Conservation (phyloP, 495 filamentous ascomycete species). For the Physcia stellaris region DNA sequence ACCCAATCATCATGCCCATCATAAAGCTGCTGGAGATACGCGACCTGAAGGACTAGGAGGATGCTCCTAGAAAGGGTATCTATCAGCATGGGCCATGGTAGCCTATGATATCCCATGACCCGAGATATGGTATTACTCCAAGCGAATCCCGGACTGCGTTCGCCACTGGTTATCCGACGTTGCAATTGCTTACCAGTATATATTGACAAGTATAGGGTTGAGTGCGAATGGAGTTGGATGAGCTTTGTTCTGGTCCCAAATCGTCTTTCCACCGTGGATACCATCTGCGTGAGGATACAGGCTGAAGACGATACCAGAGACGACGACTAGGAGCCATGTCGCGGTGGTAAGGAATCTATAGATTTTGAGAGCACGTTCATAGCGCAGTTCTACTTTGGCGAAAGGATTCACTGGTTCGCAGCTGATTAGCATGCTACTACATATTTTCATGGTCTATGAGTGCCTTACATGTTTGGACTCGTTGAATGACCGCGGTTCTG, state of each 20-base stretch:
- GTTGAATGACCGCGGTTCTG: no score
- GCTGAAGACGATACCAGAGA: conserved; percentile 57
- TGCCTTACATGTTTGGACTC: no score
- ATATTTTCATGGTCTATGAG: no score
- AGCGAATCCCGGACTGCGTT: no score
- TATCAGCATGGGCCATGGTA: no score
- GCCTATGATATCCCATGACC: no score
- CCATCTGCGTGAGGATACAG: conserved; percentile 46
- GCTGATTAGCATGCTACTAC: no score
- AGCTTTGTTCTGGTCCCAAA: conserved; percentile 56
- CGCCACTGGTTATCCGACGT: no score
- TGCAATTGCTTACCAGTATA: conserved; percentile 56
- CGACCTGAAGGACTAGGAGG: conserved; percentile 59
- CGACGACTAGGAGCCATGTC: conserved; percentile 56
- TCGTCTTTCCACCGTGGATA: conserved; percentile 30
- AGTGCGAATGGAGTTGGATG: conserved; percentile 62
- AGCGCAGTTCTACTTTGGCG: conserved; percentile 45
- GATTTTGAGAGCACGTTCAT: conserved; percentile 29
- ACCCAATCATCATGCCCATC: no score
- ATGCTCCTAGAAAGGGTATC: conserved; percentile 44
- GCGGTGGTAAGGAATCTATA: conserved; percentile 59
- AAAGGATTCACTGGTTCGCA: conserved; percentile 55
- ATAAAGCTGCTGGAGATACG: conserved; percentile 67
- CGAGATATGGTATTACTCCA: no score
- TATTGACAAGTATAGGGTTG: conserved; percentile 50